Evolutionary conservation across 2,329 filamentous ascomycete species (phyloP).

Genomic region (Aschersonia sp.): DNA sequence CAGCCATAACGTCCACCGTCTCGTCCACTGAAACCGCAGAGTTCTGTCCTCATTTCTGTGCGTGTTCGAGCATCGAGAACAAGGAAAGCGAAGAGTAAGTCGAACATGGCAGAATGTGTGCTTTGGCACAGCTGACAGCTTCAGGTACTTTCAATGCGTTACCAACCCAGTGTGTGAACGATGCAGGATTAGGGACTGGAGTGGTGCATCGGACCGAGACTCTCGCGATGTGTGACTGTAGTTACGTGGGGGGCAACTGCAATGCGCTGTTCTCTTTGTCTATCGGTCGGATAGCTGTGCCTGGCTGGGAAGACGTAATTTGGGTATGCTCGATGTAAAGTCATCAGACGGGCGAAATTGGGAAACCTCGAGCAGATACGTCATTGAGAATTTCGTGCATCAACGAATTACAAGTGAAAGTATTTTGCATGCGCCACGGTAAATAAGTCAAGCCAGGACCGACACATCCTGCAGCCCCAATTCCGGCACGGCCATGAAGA

Average conservation of each 20-base stretch:
- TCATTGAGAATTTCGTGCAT: no score
- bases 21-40: not conserved
- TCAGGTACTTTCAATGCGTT: slow-evolving; percentile 18
- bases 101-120: not conserved
- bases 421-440: no score
- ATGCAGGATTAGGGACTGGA: slow-evolving; percentile 3
- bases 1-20: not conserved
- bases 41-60: slow-evolving; percentile 10
- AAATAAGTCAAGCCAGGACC: not conserved
- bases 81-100: slow-evolving; percentile 15
- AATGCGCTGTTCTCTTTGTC: no score
- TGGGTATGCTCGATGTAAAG: no score
- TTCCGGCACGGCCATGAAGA: slow-evolving; percentile 5
- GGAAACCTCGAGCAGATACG: no score
- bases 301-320: no score
- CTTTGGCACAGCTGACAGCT: not conserved
- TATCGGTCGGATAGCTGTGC: no score
- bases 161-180: slow-evolving; percentile 15
- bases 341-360: no score
- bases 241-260: no score
- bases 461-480: slow-evolving; percentile 7
- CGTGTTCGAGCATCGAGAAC: slow-evolving; percentile 13
- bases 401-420: no score
- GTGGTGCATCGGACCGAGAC: not conserved
- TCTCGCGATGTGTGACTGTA: not conserved